phyloP scores from a whole-genome alignment of 306 rosid genomes.

The Vigna reflexopilosa region DNA sequence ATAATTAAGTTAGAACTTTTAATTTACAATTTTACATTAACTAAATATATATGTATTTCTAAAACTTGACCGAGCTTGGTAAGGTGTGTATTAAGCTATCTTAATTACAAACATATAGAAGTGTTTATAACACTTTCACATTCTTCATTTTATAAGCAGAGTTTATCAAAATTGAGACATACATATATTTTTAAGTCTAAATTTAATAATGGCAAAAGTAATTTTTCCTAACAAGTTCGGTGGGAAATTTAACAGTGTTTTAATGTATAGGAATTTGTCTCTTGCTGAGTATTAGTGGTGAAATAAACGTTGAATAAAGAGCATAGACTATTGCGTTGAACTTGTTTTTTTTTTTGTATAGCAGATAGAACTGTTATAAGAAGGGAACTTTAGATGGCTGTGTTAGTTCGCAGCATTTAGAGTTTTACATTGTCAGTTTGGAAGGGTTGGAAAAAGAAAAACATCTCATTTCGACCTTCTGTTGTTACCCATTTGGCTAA shows the following conservation, averaged over 20 bases:
- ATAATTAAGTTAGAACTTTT: no score
- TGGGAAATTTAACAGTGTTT: background rate
- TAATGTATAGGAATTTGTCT: background rate
- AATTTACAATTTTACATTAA: no score
- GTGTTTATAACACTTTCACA: no score
- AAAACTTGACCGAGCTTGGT: no score
- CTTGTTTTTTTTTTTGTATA: background rate
- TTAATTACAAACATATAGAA: no score
- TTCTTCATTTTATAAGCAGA: no score
- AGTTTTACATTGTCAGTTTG: slow-evolving; percentile 11
- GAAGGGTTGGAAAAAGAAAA: slow-evolving; percentile 11
- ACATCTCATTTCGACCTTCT: background rate
- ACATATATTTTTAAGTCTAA: background rate
- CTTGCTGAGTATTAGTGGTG: background rate
- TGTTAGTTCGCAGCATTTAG: background rate
- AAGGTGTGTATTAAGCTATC: no score
- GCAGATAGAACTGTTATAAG: background rate
- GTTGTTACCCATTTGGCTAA: slow-evolving; percentile 9
- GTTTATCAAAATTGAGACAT: no score
- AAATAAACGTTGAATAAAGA: background rate
- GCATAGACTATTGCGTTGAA: background rate
- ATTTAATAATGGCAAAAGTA: background rate
- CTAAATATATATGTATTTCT: no score
- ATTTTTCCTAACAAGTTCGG: background rate
- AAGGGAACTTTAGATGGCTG: background rate